Evolutionary conservation across 306 rosid genomes (phyloP), one percentile per base, ranked within the genome.

Genomic region (Hylodesmum podocarpum): DNA sequence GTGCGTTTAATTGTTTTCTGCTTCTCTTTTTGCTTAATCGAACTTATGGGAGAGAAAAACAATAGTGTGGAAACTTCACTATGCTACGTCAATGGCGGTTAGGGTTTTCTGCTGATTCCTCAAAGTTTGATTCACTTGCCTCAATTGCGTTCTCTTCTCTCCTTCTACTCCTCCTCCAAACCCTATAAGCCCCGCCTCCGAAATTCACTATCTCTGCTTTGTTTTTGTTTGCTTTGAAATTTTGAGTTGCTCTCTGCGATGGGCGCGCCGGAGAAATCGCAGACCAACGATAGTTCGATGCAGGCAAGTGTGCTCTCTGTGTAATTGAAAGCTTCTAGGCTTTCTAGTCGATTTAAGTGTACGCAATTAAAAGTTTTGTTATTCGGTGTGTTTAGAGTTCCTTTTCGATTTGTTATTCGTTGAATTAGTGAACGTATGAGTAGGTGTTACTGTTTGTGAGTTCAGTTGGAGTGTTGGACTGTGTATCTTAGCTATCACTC

Each of bases 241-340:
- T 75, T 86, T 69, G 72, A 75, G 73, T 72, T 88, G 55, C 37
- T 33, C 6, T 7, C 80, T 78, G 74, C 27, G 27, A 93, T 93
- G 98, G 94, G 92, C 73, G 96, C 96, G 51, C 90, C 88, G 39
- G 98, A 93, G 72, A 93, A 89, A 84, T 80, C 98, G 8, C 97
- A 80, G 83, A 70, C 80, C 22, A 91, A 76, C 86, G 55, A 84
- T 66, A 93, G 83, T 84, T 93, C 96, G 83, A 84, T 89, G 93
- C 98, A 93, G 97, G 98, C 81, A 47, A 86, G 87, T 86, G 31
- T 66, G 18, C 34, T 72, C 70, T 27, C 7, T 53, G 46, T 58
- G 73, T 28, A 36, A 81, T 87, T 68, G 47, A 44, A 80, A 51
- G 66, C 76, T 84, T 61, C 3, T 61, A 12, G 3, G 50, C 59